Evolutionary conservation across 163 green algal species (phyloP), one percentile per base, ranked within the genome.

Genomic region (Scenedesmus sp.): DNA sequence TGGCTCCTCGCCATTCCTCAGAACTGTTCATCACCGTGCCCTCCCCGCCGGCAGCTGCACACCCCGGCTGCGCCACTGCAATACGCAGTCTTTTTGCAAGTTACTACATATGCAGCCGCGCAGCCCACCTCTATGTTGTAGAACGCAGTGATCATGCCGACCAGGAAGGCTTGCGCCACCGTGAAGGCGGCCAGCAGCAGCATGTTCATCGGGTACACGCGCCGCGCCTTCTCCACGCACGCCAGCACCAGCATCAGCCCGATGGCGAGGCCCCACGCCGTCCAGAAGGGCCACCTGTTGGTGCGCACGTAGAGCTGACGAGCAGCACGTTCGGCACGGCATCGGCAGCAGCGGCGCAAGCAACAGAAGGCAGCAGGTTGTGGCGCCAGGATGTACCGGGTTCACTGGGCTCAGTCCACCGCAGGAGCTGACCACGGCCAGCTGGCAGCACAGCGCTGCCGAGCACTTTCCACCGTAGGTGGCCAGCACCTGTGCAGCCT

Each of bases 161-260:
- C 91, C 30, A 94, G 76, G 81, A 93, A 93, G 12, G 88, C 91
- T 80, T 94, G 87, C 2, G 42, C 85, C 3, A 87, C 35, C 0
- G 92, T 94, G 88, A 94, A 94, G 0, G 78, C 61, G 0, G 35
- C 88, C 24, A 94, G 88, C 15, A 94, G 51, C 33, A 93, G 53
- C 83, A 92, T 90, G 81, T 94, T 94, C 24, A 68, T n/a, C 3
- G 92, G 92, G 83, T 87, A 93, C 22, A 51, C 86, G 37, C 90
- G 80, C 16, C 90, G 84, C 24, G 87, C 83, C 26, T 90, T 90
- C 68, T 93, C 90, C 12, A 85, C 87, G 56, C 90, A 93, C 2
- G 85, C 40, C 24, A 93, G 46, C 33, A 89, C 85, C 37, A 93
- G 79, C 7, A 93, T 49, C n/a, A 93, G 85, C 13, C 20, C 90